Evolutionary conservation across 2,329 filamentous ascomycete genomes (phyloP), one percentile per base, ranked within the genome.

Genomic region (Fusarium sp.): DNA sequence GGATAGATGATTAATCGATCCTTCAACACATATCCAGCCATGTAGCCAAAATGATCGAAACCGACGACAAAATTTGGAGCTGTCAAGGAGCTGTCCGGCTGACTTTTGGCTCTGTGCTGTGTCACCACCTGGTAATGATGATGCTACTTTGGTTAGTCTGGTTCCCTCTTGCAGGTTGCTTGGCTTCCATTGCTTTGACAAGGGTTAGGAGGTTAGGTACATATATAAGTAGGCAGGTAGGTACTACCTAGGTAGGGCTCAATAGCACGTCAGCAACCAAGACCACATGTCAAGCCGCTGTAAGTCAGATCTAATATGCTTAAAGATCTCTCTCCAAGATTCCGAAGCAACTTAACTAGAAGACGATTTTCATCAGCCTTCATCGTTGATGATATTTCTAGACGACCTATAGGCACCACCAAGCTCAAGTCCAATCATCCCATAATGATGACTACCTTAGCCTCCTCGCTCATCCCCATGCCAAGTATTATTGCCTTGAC

Each of bases 41-140:
- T 50, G 16, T 14, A 33, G 8, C 18, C 28, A 53, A 26, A 26
- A 36, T 14, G 33, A 38, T 28, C 33, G 24, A 53, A 42, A 18
- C n/a, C n/a, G 30, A 22, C 18, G 30, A 50, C n/a, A 26, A 45
- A 39, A 48, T 39, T 22, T 14, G 30, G 30, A 56, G 41, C 50
- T 54, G 33, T 41, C 42, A 39, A 26, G n/a, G 48, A 45, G 42
- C 28, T 41, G 42, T 28, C 33, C 22, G 24, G 41, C 15, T 58
- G 20, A 30, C 35, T 42, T 33, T 47, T 55, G 26, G 45, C 38
- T 55, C 15, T 22, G 33, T 45, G 59, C 62, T 70, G 55, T 72
- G 65, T 70, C 47, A 72, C 44, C 54, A 72, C 58, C 44, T 14
- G 38, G 58, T 54, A 65, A 65, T 70, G 54, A 65, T 72, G 62